Evolutionary conservation across 345 rosid species (phyloP), one percentile per base, ranked within the genome.

Genomic region (Syzygium grande): DNA sequence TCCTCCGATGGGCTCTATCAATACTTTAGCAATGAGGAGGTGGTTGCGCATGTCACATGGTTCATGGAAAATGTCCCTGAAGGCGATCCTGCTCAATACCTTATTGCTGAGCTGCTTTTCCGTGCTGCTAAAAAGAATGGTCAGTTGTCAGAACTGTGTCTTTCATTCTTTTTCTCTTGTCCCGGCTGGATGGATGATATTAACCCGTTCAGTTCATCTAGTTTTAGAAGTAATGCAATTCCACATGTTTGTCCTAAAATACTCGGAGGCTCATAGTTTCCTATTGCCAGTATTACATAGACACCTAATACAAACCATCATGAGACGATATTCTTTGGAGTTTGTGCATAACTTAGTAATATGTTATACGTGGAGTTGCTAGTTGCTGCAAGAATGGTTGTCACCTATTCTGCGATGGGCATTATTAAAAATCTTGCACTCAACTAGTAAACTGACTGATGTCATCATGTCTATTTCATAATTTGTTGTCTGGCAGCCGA

Each of bases 101-200:
- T 97, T 87, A 92, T 97, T 88, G 95, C 98, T 5, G 98, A 96
- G 94, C 97, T 97, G 87, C 94, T 97, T 43, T 94, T 95, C 90
- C 98, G 99, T 52, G 99, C 98, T 63, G 99, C 99, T 86, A 95
- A 95, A 92, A 97, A 96, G 95, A 97, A 96, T 87, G 99, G 99
- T 96, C 85, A 89, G 92, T 90, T 14, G 21, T 68, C 85, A 65
- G 53, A 85, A 27, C 56, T 29, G 77, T 68, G 46, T 73, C 79
- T 73, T 73, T 73, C 27, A 19, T 73, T 73, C n/a, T 58, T 68
- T 38, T 86, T n/a, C 43, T 68, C 38, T 61, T 51, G 10, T 9
- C 63, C 43, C 51, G 34, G 52, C 27, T 73, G 80, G 80, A 73
- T 10, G 80, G 21, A 73, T 38, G 80, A 38, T 73, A 22, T 34